A percentile compares a stretch with the other conserved stretches of the same genome.
phyloP scores from a whole-genome alignment of 768 basidiomycete genomes.

The Trametes elegans region DNA sequence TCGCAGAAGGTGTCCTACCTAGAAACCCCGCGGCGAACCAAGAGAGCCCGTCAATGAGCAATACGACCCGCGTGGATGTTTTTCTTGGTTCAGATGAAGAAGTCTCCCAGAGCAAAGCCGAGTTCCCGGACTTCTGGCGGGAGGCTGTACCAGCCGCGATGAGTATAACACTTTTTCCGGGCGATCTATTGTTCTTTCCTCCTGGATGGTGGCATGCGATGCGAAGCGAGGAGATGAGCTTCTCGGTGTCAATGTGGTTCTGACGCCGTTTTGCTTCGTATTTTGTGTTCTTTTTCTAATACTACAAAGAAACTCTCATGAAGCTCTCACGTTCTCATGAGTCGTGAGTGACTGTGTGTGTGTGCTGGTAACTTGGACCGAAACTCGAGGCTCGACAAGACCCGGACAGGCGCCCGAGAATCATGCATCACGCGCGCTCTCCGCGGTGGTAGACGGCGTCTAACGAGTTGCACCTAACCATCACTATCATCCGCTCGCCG shows the following conservation, averaged over 20 bases:
- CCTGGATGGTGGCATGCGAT: constrained; percentile 95
- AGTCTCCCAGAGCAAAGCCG: constrained; percentile 12
- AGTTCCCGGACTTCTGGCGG: constrained; percentile 53
- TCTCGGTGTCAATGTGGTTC: constrained; percentile 93
- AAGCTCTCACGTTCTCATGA: no score
- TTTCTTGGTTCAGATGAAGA: constrained; percentile 40
- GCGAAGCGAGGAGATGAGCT: constrained; percentile 77
- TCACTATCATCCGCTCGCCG: not conserved
- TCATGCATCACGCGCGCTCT: no score
- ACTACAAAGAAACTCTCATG: no score
- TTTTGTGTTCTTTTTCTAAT: not conserved
- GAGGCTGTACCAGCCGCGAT: constrained; percentile 59
- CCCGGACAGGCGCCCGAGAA: not conserved
- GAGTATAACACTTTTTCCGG: constrained; percentile 66
- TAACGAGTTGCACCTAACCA: not conserved
- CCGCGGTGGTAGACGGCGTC: not conserved
- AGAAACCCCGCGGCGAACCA: constrained; percentile 41
- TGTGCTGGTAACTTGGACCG: no score
- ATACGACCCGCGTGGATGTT: constrained; percentile 84
- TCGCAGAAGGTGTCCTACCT: constrained; percentile 2
- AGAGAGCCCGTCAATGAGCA: constrained; percentile 55
- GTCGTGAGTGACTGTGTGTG: not conserved
- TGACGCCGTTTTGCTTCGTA: constrained; percentile 34
- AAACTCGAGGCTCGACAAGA: not conserved
- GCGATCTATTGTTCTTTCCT: constrained; percentile 87